Conservation (phyloP, 805 yeast genomes). For the Metschnikowia kofuensis region DNA sequence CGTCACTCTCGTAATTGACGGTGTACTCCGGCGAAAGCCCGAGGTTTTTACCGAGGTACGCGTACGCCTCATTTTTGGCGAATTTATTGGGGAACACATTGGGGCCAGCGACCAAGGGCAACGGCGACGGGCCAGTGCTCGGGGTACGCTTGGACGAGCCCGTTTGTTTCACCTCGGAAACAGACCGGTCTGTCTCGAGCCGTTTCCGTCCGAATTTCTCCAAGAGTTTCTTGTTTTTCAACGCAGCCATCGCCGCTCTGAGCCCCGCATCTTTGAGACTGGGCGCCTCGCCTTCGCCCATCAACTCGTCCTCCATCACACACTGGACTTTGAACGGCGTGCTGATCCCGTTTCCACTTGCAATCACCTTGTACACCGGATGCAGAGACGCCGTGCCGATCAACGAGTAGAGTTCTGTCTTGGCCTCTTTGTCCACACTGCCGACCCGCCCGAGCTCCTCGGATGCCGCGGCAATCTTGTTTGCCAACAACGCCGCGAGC, state of each 20-base stretch:
- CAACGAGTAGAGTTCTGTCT: conserved; percentile 69
- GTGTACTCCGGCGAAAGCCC: conserved; percentile 36
- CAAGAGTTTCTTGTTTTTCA: conserved; percentile 53
- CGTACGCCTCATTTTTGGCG: conserved; percentile 41
- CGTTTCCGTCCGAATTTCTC: conserved; percentile 63
- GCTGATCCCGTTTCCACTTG: conserved; percentile 44
- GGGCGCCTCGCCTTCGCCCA: conserved; percentile 73
- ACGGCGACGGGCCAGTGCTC: conserved; percentile 1
- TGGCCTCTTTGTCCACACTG: conserved; percentile 63
- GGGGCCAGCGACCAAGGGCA: conserved; percentile 30
- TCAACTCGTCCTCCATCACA: conserved; percentile 55
- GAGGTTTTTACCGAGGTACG: conserved; percentile 32
- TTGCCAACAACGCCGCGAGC: conserved; percentile 52
- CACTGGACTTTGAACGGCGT: conserved; percentile 66
- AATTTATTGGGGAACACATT: conserved; percentile 27
- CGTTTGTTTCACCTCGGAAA: conserved; percentile 9
- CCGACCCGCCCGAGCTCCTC: conserved; percentile 30
- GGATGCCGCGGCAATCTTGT: conserved; percentile 35
- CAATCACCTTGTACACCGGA: conserved; percentile 53
- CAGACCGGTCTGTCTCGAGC: conserved; percentile 24
- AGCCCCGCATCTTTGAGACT: conserved; percentile 75
- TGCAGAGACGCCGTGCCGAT: conserved; percentile 72
- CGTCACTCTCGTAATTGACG: conserved; percentile 21
- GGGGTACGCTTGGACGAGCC: neutral
- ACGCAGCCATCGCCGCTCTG: conserved; percentile 81